Evolutionary conservation across 2,329 filamentous ascomycete species (phyloP), one percentile per base, ranked within the genome.

Genomic region (Fusarium haematococcum): DNA sequence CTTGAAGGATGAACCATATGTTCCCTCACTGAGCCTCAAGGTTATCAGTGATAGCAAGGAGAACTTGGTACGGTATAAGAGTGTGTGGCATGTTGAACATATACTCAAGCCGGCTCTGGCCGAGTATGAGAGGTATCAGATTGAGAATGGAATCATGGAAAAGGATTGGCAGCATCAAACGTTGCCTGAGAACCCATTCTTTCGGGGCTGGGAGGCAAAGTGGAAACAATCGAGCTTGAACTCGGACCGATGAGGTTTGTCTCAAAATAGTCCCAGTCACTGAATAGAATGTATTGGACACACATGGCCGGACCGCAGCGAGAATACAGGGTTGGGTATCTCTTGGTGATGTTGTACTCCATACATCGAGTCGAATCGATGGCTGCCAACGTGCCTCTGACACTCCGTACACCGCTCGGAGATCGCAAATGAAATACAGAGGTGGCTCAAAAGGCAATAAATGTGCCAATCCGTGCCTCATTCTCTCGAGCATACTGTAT

Each of bases 21-120:
- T 97, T 0, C 94, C 95, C 0, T 89, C 88, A 0, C 16, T 60
- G 32, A 62, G 59, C 25, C 50, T 67, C n/a, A 67, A 67, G 50
- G 14, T 67, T 13, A 23, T 67, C 2, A 67, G 33, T 5, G 59
- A 71, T 2, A 75, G 77, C 23, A 94, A 94, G 83, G 86, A 86
- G 79, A 89, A 81, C 48, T 76, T 95, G 23, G 91, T 95, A 89
- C 87, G 91, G 75, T 96, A 96, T 79, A 97, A 97, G 84, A 90
- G 87, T 52, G 93, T 91, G 1, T 94, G 92, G 90, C 93, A 95
- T 82, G 91, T 92, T 3, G 91, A 95, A 81, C 91, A 94, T 82
- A 87, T 94, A 1, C 88, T 90, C 0, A 83, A 93, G 61, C 92
- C 93, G 0, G 86, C 87, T 0, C 78, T 96, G 67, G 87, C 91